Evolutionary conservation across 2,329 filamentous ascomycete genomes (phyloP).

Genomic region (Fusarium falciforme): DNA sequence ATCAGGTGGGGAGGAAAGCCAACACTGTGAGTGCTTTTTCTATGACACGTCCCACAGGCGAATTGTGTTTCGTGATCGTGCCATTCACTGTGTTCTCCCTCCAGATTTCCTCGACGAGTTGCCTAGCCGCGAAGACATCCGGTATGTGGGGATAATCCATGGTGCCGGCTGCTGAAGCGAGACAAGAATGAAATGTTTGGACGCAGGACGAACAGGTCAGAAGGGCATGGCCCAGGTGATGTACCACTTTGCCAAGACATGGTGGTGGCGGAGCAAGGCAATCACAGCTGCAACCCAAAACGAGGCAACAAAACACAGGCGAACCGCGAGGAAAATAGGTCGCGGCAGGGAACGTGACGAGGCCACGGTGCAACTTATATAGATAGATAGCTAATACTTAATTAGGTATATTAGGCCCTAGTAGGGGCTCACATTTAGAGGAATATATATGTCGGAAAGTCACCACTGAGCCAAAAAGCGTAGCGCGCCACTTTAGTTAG

Average conservation of each 20-base stretch:
- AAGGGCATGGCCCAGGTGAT: neutral
- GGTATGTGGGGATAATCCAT: neutral
- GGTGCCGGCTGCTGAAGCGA: neutral
- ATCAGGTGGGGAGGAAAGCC: neutral
- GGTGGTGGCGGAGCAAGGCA: neutral
- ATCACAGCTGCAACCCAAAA: neutral
- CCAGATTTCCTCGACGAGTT: neutral
- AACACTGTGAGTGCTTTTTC: neutral
- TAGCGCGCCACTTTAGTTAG: too few relatives aligned
- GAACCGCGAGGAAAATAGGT: neutral
- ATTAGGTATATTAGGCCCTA: too few relatives aligned
- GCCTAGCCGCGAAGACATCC: neutral
- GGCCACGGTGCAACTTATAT: too few relatives aligned
- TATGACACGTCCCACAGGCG: neutral
- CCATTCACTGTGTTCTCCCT: neutral
- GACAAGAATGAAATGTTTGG: neutral
- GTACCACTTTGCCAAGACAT: neutral
- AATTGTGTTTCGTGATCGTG: neutral
- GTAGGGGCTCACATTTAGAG: too few relatives aligned
- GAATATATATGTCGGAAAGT: too few relatives aligned
- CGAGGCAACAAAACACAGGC: neutral
- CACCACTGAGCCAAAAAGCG: too few relatives aligned
- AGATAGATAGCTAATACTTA: too few relatives aligned
- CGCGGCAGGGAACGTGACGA: neutral
- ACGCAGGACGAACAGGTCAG: neutral